Evolutionary conservation across 2,329 filamentous ascomycete species (phyloP), one percentile per base, ranked within the genome.

Genomic region (Aureobasidium sp.): DNA sequence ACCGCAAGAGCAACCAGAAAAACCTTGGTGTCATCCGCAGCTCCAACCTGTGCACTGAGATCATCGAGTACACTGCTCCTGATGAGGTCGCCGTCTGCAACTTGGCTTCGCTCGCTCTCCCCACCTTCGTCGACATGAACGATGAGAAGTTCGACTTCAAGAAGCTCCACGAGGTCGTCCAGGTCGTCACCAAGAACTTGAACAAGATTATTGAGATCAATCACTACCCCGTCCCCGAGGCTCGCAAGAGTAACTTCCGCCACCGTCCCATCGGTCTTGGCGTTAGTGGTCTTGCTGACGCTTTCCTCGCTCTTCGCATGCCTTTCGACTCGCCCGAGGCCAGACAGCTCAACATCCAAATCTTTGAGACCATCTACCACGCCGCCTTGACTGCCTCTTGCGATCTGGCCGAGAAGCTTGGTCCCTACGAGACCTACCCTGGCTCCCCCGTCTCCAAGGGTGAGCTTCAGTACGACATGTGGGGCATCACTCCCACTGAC

Each of bases 1-100:
- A 99, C 85, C 87, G 87, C 76, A 99, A 99, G 88, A 97, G 92
- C 83, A 99, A 99, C 85, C 94, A 99, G 82, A 97, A 99, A 88
- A 99, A 99, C 79, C 84, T 99, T 36, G 94, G 94, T 68, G 97
- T 92, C 65, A 99, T 99, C 71, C 91, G 91, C 77, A 97, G 91
- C 83, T 99, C 94, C 72, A 99, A 99, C 78, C 83, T 99, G 53
- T 99, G 94, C 86, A 97, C 93, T 56, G 94, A 99, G 79, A 99
- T 99, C 70, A 85, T 99, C 67, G 94, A 99, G 81, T 99, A 97
- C 82, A 95, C 83, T 67, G 91, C 94, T 39, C 93, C 94, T 39
- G 94, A 99, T 77, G 94, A 99, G 84, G 94, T 99, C 56, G 94
- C 94, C 69, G 94, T 97, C 63, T 99, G 94, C 83, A 99, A 99